Base-by-base conservation (phyloP, 805 yeast genomes). In the Candida andamanensis region DNA sequence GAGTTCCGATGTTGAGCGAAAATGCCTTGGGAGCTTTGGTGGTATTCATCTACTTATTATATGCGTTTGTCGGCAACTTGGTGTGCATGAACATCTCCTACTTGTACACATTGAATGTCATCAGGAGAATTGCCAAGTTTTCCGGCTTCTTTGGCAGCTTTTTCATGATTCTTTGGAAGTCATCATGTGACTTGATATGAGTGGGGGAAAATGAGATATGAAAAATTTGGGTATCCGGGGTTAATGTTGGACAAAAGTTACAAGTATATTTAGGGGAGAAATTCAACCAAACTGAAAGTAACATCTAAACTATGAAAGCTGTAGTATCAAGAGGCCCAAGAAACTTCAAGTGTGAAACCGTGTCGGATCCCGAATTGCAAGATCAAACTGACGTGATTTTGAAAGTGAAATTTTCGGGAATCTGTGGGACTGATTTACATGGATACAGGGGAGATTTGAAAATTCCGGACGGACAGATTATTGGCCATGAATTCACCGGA, bases 381-480 rank as follows among this genome's bases (percentile, higher is more conserved):
- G 41, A 41, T 1, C 56, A 63, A 2, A 52, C 56, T 1, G 77
- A 73, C 39, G 65, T 66, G n/a, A 66, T 73, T 24, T 54, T 74
- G 30, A 69, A 67, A 40, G 72, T 68, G 19, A 55, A 54, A 31
- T 67, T 55, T 34, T 63, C 76, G 2, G 77, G 74, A 3, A 49
- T 74, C 12, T 74, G 79, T 47, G 79, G 79, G 2, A 66, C 77
- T 5, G 79, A 74, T 42, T 55, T 74, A 33, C 79, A 74, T 47
- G 60, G 67, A 26, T 73, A 69, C 43, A 49, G 78, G n/a, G 78
- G 78, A n/a, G 63, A 67, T 35, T 60, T 69, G 18, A 48, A 48
- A 15, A 17, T 37, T 4, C 31, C 29, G 14, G 37, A 40, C 14
- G 60, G 68, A 1, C 60, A 63, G 26, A 63, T 71, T 14, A 69